Percentiles rank a stretch among this genome's conserved stretches.
These are phyloP conservation scores for Filobasidium wieringae DNA, from an alignment of 768 basidiomycete genomes.

Conservation along the genomic window DNA sequence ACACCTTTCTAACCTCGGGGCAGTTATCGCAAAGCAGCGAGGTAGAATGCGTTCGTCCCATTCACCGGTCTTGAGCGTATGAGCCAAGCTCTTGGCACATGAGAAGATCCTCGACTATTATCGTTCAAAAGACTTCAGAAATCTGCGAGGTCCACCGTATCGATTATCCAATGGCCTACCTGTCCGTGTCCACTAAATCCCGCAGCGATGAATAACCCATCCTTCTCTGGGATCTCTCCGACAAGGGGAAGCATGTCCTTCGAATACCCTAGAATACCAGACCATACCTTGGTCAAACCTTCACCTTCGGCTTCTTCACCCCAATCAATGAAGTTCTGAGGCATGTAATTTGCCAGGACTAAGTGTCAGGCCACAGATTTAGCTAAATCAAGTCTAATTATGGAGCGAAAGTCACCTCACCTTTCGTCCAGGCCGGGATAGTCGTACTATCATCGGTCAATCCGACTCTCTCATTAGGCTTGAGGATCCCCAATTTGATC, in stretches of 20 bases:
- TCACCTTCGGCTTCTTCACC: slow-evolving; percentile 21
- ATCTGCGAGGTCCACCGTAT: slow-evolving; percentile 3
- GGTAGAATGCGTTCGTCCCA: slow-evolving; percentile 14
- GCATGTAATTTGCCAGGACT: slow-evolving; percentile 21
- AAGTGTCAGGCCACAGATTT: neutral
- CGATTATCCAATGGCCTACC: neutral
- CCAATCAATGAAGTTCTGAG: slow-evolving; percentile 20
- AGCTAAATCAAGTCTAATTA: too few species aligned
- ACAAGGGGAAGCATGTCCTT: slow-evolving; percentile 27
- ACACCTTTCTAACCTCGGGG: neutral
- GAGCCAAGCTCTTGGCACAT: slow-evolving; percentile 5
- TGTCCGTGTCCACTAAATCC: slow-evolving; percentile 17
- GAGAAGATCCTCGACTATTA: slow-evolving; percentile 16
- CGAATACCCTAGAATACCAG: slow-evolving; percentile 21
- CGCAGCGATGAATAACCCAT: slow-evolving; percentile 22
- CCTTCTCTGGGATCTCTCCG: slow-evolving; percentile 19
- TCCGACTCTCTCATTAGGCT: slow-evolving; percentile 6
- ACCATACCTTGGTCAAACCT: slow-evolving; percentile 23
- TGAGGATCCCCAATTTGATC: slow-evolving; percentile 7
- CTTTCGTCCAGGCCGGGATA: neutral
- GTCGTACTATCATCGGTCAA: slow-evolving; percentile 14
- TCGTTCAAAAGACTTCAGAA: too few species aligned
- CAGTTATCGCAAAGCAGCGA: slow-evolving; percentile 13
- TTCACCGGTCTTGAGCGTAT: slow-evolving; percentile 8
- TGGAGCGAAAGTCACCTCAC: neutral